Base-by-base conservation (phyloP, 305 asterid species). In the Fraxinus baroniana region DNA sequence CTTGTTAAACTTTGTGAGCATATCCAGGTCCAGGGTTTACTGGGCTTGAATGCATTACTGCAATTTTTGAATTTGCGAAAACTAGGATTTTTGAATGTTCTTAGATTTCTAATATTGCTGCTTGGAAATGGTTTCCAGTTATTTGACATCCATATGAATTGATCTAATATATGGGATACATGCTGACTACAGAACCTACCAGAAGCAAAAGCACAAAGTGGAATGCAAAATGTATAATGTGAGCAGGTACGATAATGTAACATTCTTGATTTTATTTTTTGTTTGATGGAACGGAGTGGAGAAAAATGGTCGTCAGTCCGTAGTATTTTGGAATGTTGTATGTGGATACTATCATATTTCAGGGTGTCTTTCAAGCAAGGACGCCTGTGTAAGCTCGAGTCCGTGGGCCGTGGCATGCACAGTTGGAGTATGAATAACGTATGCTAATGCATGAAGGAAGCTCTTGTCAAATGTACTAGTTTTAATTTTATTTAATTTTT, bases 191-290 rank as follows among this genome's bases (percentile, higher is more conserved):
- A 87, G 96, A 82, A 86, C 76, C 88, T 82, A 83, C 82, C 79
- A 0, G 92, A 88, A 55, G 88, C 81, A 28, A 92, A 87, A 80
- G 57, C 87, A 13, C 89, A 81, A 78, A 80, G 75, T 84, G 90
- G 87, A 86, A 26, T 85, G 78, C 90, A 88, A 89, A 89, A 85
- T 77, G 96, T 88, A 57, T 92, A 81, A 89, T 57, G 30, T 28
- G 72, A 79, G 52, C 57, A 66, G 4, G 92, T 87, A 84, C 75
- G 52, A 78, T 39, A 80, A 77, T 80, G 36, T 10, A 26, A 26
- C 36, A 66, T 66, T 62, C 36, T 66, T 66, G 74, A 26, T 8
- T 64, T 64, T 62, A 0, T 20, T 66, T 20, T 22, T 64, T 26
- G 26, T 64, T 22, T 64, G 3, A 12, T 7, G 0, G 15, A 26